Conservation (phyloP, 495 filamentous ascomycete genomes). For the Bacidia gigantensis region DNA sequence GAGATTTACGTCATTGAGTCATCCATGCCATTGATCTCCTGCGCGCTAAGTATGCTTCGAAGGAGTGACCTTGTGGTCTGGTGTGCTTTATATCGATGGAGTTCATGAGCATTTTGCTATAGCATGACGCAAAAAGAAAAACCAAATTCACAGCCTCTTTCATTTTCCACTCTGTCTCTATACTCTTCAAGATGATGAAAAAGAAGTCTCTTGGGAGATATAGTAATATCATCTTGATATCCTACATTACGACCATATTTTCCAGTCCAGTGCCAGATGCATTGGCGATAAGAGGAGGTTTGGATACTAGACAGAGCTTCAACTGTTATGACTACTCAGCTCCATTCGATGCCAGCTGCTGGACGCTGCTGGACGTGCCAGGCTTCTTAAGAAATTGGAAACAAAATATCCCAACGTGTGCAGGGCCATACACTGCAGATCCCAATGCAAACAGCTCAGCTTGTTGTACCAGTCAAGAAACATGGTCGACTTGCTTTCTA, state of each 20-base stretch:
- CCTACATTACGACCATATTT: not conserved
- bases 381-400: slow-evolving; percentile 9
- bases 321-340: slow-evolving; percentile 12
- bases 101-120: no score
- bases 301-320: slow-evolving; percentile 4
- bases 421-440: not conserved
- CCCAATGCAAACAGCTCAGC: slow-evolving; percentile 3
- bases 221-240: no score
- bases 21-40: no score
- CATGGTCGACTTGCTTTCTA: slow-evolving; percentile 15
- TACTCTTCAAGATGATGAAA: no score
- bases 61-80: no score
- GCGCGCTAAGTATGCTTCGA: no score
- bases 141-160: no score
- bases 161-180: no score
- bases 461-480: slow-evolving; percentile 6
- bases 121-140: no score
- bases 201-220: no score
- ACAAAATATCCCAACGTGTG: slow-evolving; percentile 8
- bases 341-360: slow-evolving; percentile 9
- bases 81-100: no score
- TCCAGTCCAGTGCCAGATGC: not conserved
- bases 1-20: no score
- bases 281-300: not conserved
- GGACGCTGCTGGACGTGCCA: slow-evolving; percentile 5